phyloP scores from a whole-genome alignment of 768 basidiomycete genomes.

The Tremella mesenterica region DNA sequence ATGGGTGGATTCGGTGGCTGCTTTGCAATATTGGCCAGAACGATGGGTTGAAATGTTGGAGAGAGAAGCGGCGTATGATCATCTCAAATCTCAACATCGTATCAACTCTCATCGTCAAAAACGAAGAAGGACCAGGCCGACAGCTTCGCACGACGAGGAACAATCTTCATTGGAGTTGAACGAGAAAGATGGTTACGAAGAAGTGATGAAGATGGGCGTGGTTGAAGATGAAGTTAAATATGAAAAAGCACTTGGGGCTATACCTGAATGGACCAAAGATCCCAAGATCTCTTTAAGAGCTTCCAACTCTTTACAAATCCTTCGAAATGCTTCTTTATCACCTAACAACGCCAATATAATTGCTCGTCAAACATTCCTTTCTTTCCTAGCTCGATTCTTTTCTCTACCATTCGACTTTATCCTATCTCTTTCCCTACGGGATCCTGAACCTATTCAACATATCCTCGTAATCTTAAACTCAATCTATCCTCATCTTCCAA shows the following conservation, averaged over 20 bases:
- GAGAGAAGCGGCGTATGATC: constrained; percentile 10
- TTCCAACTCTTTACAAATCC: constrained; percentile 71
- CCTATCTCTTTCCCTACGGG: constrained; percentile 22
- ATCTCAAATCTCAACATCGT: too few relatives aligned
- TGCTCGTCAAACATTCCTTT: constrained; percentile 8
- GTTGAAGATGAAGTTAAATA: constrained; percentile 1
- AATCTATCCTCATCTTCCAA: constrained; percentile 18
- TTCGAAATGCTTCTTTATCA: constrained; percentile 63
- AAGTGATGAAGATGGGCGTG: too few relatives aligned
- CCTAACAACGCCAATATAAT: constrained; percentile 23
- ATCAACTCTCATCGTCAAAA: too few relatives aligned
- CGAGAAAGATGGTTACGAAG: not conserved
- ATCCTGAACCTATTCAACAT: constrained; percentile 43
- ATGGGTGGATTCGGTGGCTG: constrained; percentile 71
- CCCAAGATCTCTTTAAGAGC: constrained; percentile 55
- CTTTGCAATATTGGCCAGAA: constrained; percentile 79
- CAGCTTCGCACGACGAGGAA: not conserved
- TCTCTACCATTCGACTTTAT: constrained; percentile 12
- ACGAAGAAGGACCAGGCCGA: too few relatives aligned
- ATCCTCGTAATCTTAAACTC: constrained; percentile 41
- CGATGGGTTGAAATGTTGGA: constrained; percentile 58
- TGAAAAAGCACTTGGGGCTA: constrained; percentile 4
- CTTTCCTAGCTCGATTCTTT: constrained; percentile 26
- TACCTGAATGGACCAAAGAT: constrained; percentile 22
- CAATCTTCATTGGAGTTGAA: not conserved